These are phyloP conservation scores for Gonapodya prolifera DNA, from an alignment of 192 early-diverging fungal genomes.

Conservation along the genomic window DNA sequence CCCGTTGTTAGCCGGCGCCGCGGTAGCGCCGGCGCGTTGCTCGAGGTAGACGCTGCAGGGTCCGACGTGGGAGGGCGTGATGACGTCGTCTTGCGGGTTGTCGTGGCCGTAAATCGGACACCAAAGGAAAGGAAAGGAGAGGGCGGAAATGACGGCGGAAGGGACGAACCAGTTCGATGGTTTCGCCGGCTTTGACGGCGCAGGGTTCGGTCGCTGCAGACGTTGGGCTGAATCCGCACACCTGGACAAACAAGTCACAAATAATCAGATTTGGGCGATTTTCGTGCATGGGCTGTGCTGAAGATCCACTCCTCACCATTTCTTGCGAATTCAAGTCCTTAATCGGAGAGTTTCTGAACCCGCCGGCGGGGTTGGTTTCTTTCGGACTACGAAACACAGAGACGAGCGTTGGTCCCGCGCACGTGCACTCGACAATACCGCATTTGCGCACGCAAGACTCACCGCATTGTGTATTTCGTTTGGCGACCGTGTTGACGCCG, in stretches of 20 bases:
- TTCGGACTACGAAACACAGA: not conserved
- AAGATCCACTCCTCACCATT: not conserved
- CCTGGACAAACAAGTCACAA: not conserved
- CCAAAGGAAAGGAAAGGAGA: not conserved
- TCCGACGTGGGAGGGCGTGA: slow-evolving; percentile 10
- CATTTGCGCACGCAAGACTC: not conserved
- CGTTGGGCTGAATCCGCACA: not conserved
- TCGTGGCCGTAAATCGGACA: not conserved
- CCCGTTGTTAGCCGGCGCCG: slow-evolving; percentile 3
- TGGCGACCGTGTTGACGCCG: not conserved
- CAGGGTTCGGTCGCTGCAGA: not conserved
- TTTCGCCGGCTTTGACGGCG: not conserved
- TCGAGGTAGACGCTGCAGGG: slow-evolving; percentile 12
- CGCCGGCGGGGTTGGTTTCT: not conserved
- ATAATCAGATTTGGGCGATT: not conserved
- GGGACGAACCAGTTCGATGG: not conserved
- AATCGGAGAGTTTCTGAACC: not conserved
- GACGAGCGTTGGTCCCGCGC: not conserved
- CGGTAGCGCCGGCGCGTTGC: not conserved
- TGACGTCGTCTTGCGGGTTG: not conserved
- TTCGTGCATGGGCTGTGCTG: too few species aligned
- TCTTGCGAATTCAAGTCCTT: not conserved
- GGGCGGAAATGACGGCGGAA: too few species aligned
- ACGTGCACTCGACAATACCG: not conserved
- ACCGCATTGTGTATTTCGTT: not conserved